phyloP scores from a whole-genome alignment of 176 grass and related monocot species.

The Aegilops speltoides region DNA sequence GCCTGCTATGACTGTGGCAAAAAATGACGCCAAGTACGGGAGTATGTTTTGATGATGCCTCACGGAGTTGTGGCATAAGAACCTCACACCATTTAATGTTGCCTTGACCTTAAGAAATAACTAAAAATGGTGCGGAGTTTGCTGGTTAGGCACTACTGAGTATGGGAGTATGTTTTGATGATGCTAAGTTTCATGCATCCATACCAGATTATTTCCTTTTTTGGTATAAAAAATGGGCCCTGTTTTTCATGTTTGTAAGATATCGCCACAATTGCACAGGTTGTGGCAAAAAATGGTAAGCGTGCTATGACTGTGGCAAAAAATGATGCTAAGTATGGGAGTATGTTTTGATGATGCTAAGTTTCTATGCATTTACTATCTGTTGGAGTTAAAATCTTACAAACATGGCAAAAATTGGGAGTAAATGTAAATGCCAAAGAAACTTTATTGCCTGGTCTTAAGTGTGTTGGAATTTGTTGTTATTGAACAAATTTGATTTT shows the following conservation, averaged over 20 bases:
- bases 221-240: background rate
- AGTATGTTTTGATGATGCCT: too few relatives aligned
- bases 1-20: too few relatives aligned
- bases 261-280: background rate
- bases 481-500: background rate
- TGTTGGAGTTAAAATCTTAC: too few relatives aligned
- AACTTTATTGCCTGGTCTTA: background rate
- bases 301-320: too few relatives aligned
- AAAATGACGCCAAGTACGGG: background rate
- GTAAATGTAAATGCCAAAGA: background rate
- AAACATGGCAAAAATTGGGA: too few relatives aligned
- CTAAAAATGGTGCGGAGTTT: too few relatives aligned
- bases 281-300: too few relatives aligned
- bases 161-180: background rate
- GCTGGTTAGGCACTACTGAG: background rate
- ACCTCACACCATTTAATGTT: too few relatives aligned
- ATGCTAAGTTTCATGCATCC: background rate
- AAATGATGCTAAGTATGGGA: background rate
- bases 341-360: background rate
- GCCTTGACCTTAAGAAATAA: too few relatives aligned
- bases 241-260: slow-evolving; percentile 23
- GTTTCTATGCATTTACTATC: background rate
- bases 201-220: background rate
- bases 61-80: too few relatives aligned
- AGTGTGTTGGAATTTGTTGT: background rate